Percentiles rank a stretch among this genome's conserved stretches.
Evolutionary conservation across 306 rosid species (phyloP).

Genomic region (Mucuna pruriens): DNA sequence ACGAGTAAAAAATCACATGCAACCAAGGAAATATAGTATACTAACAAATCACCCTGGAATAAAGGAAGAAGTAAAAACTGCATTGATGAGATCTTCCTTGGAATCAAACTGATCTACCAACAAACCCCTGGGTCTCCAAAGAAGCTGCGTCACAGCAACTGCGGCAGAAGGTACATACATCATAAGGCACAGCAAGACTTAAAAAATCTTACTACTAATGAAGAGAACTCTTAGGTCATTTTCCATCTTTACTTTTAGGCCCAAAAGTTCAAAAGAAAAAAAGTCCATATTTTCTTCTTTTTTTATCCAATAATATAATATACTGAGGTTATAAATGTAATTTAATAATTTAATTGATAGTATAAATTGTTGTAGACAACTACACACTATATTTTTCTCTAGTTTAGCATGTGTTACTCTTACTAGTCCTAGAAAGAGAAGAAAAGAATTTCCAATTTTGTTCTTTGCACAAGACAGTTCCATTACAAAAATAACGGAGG

Average conservation of each 20-base stretch:
- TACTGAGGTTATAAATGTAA: background rate
- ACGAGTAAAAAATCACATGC: slow-evolving; percentile 14
- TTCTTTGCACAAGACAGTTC: slow-evolving; percentile 1
- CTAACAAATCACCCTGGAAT: slow-evolving; percentile 89
- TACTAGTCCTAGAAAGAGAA: background rate
- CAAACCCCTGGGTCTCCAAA: slow-evolving; percentile 94
- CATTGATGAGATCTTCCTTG: slow-evolving; percentile 96
- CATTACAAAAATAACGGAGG: background rate
- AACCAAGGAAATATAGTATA: slow-evolving; percentile 34
- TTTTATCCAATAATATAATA: background rate
- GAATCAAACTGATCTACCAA: slow-evolving; percentile 94
- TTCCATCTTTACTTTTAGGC: background rate
- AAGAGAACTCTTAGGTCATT: background rate
- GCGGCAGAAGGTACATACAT: slow-evolving; percentile 40
- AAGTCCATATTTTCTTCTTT: background rate
- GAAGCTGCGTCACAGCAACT: slow-evolving; percentile 96
- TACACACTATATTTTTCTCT: background rate
- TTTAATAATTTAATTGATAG: background rate
- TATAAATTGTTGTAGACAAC: background rate
- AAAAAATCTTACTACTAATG: background rate
- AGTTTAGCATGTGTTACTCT: background rate
- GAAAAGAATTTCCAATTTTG: background rate
- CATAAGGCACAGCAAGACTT: slow-evolving; percentile 6
- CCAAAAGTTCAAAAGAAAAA: slow-evolving; percentile 5
- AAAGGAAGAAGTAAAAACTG: slow-evolving; percentile 95